Evolutionary conservation across 169 alveolate genomes (phyloP), one percentile per base, ranked within the genome.

Genomic region (Cryptosporidium sp.): DNA sequence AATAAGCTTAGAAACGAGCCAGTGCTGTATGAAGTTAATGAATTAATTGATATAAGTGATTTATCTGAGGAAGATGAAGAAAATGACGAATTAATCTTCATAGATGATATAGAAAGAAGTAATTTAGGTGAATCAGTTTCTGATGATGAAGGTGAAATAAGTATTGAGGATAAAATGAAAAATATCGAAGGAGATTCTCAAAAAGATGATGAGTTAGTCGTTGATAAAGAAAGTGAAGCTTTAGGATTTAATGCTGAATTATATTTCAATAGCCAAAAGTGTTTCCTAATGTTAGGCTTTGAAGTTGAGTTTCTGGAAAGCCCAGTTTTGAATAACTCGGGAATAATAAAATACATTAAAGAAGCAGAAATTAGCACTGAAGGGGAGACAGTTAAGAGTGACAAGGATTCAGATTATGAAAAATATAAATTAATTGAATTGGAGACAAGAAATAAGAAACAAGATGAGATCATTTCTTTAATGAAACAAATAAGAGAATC

Each of bases 281-380:
- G 85, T 50, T 29, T 71, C 9, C 51, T 71, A 33, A 55, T 48
- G 26, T 8, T 71, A 50, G 48, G 50, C 31, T 71, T 71, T 29
- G 85, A 71, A 21, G 48, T 71, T 31, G 85, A 71, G 16, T 71
- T 71, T 21, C 9, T 71, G 29, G 68, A 71, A 21, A 71, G 23
- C 31, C 85, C 85, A 8, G 26, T 71, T 33, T 51, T 71, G 23
- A 50, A 50, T 71, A 51, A 71, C 14, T 71, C 85, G 5, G 85
- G 85, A 16, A 50, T 71, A 50, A 8, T 71, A 10, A 71, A 48
- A 3, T 71, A 71, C n/a, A 43, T 71, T 29, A 71, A 51, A 26
- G 85, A 71, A 12, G 33, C 48, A 16, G 85, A 71, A 50, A 51
- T 71, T 45, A 50, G 21, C 45, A 55, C 2, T 3, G 67, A 31